Conservation (phyloP, 176 grass and related monocot genomes). For the Oropetium thomaeum region DNA sequence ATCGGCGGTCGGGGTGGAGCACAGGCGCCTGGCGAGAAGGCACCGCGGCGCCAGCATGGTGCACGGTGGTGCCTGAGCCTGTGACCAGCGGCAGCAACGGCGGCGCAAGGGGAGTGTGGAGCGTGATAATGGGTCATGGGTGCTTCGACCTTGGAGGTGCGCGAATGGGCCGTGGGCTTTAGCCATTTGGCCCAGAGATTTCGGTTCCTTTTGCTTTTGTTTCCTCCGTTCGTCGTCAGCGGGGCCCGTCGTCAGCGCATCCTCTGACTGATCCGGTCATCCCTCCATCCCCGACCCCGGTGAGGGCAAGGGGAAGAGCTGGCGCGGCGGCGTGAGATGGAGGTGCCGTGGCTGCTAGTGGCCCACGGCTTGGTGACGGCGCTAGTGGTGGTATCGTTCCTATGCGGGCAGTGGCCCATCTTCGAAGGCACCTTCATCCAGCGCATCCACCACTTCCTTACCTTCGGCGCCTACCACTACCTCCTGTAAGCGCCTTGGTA, state of each 20-base stretch:
- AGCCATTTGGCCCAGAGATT: neutral
- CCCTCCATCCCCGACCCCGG: neutral
- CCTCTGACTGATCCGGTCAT: conserved; percentile 19
- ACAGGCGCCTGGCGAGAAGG: conserved; percentile 29
- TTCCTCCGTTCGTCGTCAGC: too few relatives aligned
- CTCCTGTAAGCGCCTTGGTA: conserved; percentile 54
- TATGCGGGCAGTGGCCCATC: conserved; percentile 98
- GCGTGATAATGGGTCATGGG: neutral
- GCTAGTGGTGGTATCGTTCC: conserved; percentile 86
- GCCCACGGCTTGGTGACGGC: conserved; percentile 73
- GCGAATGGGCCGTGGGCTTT: neutral
- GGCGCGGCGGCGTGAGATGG: conserved; percentile 28
- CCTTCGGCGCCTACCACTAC: conserved; percentile 87
- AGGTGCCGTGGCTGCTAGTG: conserved; percentile 83
- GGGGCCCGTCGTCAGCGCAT: neutral
- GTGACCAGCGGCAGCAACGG: neutral
- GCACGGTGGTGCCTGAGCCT: neutral
- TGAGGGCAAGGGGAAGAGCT: neutral
- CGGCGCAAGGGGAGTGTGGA: neutral
- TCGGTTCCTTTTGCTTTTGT: conserved; percentile 3
- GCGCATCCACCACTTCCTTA: conserved; percentile 82
- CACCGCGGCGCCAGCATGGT: conserved; percentile 27
- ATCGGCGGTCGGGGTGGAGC: conserved; percentile 14
- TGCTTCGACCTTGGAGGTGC: neutral
- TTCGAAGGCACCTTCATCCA: conserved; percentile 96